Conservation (phyloP, 495 filamentous ascomycete genomes). For the Ramalina peruviana region DNA sequence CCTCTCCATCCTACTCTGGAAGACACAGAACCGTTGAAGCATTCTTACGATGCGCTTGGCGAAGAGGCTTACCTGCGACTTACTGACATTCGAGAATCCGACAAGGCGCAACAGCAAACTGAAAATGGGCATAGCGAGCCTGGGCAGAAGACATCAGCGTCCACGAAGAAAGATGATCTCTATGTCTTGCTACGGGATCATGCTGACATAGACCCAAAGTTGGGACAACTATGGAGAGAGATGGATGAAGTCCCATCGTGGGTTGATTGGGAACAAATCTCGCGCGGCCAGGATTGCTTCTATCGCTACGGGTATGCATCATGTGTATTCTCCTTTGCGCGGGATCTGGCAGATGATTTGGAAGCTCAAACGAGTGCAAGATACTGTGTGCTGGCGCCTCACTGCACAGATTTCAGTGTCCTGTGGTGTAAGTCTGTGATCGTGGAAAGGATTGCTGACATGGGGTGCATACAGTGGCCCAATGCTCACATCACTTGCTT, state of each 20-base stretch:
- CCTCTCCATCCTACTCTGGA: conserved; percentile 47
- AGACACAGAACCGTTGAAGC: conserved; percentile 43
- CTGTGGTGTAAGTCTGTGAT: too few species aligned
- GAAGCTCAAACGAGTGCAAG: neutral
- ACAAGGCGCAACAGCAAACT: neutral
- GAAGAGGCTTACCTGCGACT: conserved; percentile 50
- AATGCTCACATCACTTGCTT: conserved; percentile 47
- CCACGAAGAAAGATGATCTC: conserved; percentile 14
- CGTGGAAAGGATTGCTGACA: too few species aligned
- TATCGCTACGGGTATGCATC: conserved; percentile 59
- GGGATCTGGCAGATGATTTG: conserved; percentile 51
- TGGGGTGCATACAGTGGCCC: conserved; percentile 31
- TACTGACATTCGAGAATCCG: conserved; percentile 18
- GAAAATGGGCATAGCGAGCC: conserved; percentile 4
- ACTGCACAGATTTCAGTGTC: too few species aligned
- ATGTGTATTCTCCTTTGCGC: conserved; percentile 46
- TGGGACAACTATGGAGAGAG: conserved; percentile 50
- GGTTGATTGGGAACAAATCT: conserved; percentile 74
- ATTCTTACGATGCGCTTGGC: conserved; percentile 53
- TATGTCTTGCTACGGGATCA: conserved; percentile 48
- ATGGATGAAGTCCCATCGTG: conserved; percentile 58
- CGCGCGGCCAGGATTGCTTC: conserved; percentile 45
- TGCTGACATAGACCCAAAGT: conserved; percentile 37
- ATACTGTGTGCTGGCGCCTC: neutral
- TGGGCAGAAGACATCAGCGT: neutral